Evolutionary conservation across 2,329 filamentous ascomycete genomes (phyloP).

Genomic region (Colletotrichum costaricense): DNA sequence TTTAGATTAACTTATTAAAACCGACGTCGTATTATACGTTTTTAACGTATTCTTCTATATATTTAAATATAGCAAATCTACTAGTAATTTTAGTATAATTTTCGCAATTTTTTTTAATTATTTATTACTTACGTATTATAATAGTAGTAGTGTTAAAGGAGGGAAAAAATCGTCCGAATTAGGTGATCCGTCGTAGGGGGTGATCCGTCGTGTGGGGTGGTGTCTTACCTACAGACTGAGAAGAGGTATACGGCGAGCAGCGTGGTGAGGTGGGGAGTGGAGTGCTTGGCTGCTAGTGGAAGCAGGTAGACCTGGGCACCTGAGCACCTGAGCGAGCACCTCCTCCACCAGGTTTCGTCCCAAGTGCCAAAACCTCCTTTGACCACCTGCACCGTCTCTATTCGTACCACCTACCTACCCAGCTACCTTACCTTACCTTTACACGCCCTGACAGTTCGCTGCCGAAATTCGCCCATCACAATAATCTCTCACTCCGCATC

Average conservation of each 20-base stretch:
- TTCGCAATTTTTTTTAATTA: neutral
- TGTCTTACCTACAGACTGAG: too few relatives aligned
- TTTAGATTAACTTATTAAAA: too few relatives aligned
- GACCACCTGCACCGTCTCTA: constrained; percentile 25
- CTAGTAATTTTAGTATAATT: too few relatives aligned
- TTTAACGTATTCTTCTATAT: too few relatives aligned
- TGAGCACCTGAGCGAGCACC: constrained; percentile 18
- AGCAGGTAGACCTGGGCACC: neutral
- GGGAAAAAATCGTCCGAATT: too few relatives aligned
- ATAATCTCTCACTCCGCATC: constrained; percentile 22
- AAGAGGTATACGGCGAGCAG: neutral
- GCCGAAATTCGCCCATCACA: constrained; percentile 27
- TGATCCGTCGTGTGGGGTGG: too few relatives aligned
- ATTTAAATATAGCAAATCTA: too few relatives aligned
- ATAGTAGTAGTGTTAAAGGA: too few relatives aligned
- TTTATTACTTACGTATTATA: too few relatives aligned
- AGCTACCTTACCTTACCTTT: neutral
- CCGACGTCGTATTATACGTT: accelerated
- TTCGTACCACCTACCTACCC: too few relatives aligned
- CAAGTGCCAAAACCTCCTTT: constrained; percentile 35
- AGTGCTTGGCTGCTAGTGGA: neutral
- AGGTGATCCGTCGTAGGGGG: too few relatives aligned
- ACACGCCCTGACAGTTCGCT: constrained; percentile 26
- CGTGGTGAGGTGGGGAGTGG: neutral
- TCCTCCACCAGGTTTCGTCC: constrained; percentile 35